Percentiles rank a stretch among this genome's conserved stretches.
phyloP scores from a whole-genome alignment of 441 rosid species.

The Eutrema salsugineum region DNA sequence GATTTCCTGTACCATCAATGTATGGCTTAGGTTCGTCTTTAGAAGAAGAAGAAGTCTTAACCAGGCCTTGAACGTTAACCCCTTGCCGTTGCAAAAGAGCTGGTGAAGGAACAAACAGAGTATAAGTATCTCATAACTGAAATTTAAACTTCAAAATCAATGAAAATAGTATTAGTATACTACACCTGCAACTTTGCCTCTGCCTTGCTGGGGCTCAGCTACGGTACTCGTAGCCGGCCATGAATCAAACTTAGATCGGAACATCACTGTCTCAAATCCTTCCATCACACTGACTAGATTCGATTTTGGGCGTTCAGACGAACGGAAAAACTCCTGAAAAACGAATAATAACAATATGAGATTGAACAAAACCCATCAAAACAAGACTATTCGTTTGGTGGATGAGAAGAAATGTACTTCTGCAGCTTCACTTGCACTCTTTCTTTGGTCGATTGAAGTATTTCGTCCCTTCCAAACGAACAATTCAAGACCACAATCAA shows the following conservation, averaged over 20 bases:
- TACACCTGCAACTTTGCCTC: conserved; percentile 97
- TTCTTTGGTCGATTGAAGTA: conserved; percentile 82
- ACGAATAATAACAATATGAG: conserved; percentile 11
- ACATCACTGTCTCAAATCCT: conserved; percentile 92
- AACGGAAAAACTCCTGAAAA: conserved; percentile 58
- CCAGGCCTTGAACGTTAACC: conserved; percentile 79
- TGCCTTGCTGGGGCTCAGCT: conserved; percentile 81
- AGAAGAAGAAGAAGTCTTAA: conserved; percentile 67
- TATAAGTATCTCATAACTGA: conserved; percentile 12
- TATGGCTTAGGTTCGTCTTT: conserved; percentile 83
- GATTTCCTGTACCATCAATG: conserved; percentile 91
- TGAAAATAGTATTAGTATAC: conserved; percentile 15
- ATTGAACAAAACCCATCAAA: conserved; percentile 13
- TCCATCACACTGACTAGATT: conserved; percentile 81
- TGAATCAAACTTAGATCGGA: conserved; percentile 80
- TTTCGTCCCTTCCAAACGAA: conserved; percentile 90
- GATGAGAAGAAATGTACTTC: conserved; percentile 51
- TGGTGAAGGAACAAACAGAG: conserved; percentile 20
- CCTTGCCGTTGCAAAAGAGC: conserved; percentile 95
- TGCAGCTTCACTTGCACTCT: conserved; percentile 76
- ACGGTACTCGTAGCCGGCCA: conserved; percentile 67
- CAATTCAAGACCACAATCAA: conserved; percentile 82
- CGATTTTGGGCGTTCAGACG: conserved; percentile 53
- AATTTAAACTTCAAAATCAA: conserved; percentile 1
- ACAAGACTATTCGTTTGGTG: conserved; percentile 10